Evolutionary conservation across 2,329 filamentous ascomycete species (phyloP).

Genomic region (Xylariaceae sp.): DNA sequence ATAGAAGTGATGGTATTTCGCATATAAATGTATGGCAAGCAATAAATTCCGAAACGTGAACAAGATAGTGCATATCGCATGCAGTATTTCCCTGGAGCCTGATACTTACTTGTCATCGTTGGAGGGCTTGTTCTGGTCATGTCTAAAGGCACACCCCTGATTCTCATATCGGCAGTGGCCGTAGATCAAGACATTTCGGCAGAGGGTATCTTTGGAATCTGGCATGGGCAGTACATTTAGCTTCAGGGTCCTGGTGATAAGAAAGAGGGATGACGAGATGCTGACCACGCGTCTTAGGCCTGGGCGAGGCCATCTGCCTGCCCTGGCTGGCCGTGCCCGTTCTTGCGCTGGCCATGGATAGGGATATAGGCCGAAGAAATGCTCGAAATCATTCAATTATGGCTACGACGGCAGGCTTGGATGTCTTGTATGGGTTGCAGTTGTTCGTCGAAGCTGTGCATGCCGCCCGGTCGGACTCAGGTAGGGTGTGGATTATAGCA

Average conservation of each 20-base stretch:
- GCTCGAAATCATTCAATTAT: slow-evolving; percentile 17
- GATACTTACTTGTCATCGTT: slow-evolving; percentile 30
- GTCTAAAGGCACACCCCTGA: slow-evolving; percentile 86
- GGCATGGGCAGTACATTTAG: slow-evolving; percentile 18
- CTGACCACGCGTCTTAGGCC: slow-evolving; percentile 37
- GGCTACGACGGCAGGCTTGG: slow-evolving; percentile 17
- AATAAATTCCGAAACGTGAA: neutral
- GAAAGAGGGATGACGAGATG: neutral
- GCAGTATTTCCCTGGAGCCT: slow-evolving; percentile 1
- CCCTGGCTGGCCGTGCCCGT: slow-evolving; percentile 31
- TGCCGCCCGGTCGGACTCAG: too few species aligned
- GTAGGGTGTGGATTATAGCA: too few species aligned
- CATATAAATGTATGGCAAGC: neutral
- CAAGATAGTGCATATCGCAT: neutral
- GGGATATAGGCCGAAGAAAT: slow-evolving; percentile 3
- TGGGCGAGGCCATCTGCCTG: slow-evolving; percentile 36
- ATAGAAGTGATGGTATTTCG: neutral
- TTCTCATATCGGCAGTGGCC: slow-evolving; percentile 91
- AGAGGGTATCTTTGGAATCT: slow-evolving; percentile 87
- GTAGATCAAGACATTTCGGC: slow-evolving; percentile 90
- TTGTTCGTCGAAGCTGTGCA: too few species aligned
- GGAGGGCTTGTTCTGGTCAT: slow-evolving; percentile 65
- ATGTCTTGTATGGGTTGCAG: too few species aligned
- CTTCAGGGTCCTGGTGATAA: neutral
- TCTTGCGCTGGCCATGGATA: slow-evolving; percentile 33